Conservation (phyloP, 139 green algal genomes). For the Bryopsis sp. region DNA sequence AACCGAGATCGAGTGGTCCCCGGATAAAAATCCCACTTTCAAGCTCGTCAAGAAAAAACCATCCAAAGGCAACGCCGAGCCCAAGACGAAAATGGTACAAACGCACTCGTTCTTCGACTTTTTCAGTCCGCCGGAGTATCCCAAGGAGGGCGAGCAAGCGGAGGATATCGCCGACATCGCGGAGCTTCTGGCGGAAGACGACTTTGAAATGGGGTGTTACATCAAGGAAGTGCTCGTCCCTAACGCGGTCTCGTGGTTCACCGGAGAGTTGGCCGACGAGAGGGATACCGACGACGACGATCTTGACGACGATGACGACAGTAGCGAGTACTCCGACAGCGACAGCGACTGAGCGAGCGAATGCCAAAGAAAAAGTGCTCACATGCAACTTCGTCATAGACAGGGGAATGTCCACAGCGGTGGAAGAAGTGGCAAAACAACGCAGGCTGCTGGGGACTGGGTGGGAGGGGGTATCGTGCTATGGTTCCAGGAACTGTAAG, state of each 20-base stretch:
- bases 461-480: no score
- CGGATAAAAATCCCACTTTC: constrained; percentile 8
- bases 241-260: constrained; percentile 18
- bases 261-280: constrained; percentile 8
- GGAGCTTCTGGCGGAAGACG: constrained; percentile 17
- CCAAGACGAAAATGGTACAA: constrained; percentile 8
- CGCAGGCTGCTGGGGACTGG: no score
- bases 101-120: constrained; percentile 18
- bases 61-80: neutral
- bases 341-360: no score
- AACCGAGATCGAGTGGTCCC: constrained; percentile 4
- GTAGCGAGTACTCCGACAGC: no score
- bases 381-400: no score
- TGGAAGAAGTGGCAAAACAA: no score
- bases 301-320: constrained; percentile 11
- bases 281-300: neutral
- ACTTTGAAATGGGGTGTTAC: constrained; percentile 19
- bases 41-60: constrained; percentile 15
- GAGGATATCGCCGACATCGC: constrained; percentile 9
- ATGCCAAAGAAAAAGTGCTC: no score
- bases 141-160: neutral
- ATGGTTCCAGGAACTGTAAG: no score
- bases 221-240: constrained; percentile 20
- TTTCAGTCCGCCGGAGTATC: neutral
- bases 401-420: no score